Conservation (phyloP, 257 asterid genomes). For the Capsicum chinense region DNA sequence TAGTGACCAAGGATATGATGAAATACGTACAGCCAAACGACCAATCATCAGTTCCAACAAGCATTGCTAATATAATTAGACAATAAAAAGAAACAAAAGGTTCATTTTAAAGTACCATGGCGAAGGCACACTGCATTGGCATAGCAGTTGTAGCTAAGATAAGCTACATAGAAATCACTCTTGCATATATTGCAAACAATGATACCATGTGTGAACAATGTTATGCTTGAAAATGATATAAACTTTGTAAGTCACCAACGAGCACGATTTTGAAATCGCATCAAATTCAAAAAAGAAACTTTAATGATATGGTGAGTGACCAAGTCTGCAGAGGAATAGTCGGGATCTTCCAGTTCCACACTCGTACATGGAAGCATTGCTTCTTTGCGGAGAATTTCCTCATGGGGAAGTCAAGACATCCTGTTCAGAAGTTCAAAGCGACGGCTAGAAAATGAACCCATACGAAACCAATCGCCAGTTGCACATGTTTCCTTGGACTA, state of each 20-base stretch:
- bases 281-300: conserved; percentile 70
- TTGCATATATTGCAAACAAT: conserved; percentile 85
- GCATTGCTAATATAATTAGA: conserved; percentile 10
- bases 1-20: conserved; percentile 61
- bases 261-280: conserved; percentile 86
- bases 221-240: conserved; percentile 50
- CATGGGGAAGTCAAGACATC: conserved; percentile 88
- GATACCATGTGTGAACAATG: conserved; percentile 73
- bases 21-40: conserved; percentile 26
- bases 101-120: conserved; percentile 58
- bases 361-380: conserved; percentile 62
- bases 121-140: conserved; percentile 86
- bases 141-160: conserved; percentile 75
- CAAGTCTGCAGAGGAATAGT: conserved; percentile 52
- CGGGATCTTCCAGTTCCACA: conserved; percentile 52
- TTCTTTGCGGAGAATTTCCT: conserved; percentile 97
- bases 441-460: conserved; percentile 86
- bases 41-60: conserved; percentile 27
- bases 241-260: conserved; percentile 79
- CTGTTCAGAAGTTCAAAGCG: conserved; percentile 88
- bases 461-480: conserved; percentile 90
- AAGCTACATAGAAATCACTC: conserved; percentile 88
- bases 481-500: conserved; percentile 40
- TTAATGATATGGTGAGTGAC: conserved; percentile 54
- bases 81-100: conserved; percentile 7